A percentile compares a stretch with the other conserved stretches of the same genome.
Conservation (phyloP, 23 red algal species). For the Gracilaria domingensis region DNA sequence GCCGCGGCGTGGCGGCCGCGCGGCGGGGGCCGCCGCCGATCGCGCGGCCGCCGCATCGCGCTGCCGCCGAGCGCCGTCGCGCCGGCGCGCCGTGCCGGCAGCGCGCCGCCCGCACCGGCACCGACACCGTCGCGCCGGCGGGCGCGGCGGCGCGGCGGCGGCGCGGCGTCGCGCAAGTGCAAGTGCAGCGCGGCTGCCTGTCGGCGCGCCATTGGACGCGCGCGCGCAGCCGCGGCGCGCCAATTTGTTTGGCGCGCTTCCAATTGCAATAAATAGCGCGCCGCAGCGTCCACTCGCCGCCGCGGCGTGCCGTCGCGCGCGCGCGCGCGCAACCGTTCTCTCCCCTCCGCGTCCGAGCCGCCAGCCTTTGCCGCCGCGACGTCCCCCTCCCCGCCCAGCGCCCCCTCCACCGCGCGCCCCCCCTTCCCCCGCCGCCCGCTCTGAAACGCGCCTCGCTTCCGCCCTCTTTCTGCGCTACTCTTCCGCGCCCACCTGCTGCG, state of each 20-base stretch:
- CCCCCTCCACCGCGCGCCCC: neutral
- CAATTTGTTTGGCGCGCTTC: neutral
- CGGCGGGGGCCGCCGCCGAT: too few species aligned
- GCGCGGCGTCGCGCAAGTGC: too few species aligned
- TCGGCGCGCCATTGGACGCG: neutral
- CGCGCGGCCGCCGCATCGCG: too few species aligned
- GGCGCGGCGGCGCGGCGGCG: too few species aligned
- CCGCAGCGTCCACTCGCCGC: too few species aligned
- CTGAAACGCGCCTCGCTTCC: too few species aligned
- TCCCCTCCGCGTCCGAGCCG: neutral
- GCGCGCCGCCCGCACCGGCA: neutral
- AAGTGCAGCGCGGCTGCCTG: too few species aligned
- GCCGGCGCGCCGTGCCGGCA: conserved; percentile 13
- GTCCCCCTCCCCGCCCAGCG: neutral
- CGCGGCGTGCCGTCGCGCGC: neutral
- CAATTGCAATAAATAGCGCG: conserved; percentile 6
- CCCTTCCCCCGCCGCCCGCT: neutral
- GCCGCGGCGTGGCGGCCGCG: too few species aligned
- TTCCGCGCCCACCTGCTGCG: too few species aligned
- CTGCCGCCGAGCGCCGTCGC: too few species aligned
- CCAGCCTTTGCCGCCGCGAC: neutral
- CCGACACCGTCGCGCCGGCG: neutral
- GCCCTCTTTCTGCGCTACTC: too few species aligned
- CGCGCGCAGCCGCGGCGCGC: neutral
- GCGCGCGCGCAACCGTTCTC: neutral